Percentiles rank a stretch among this genome's conserved stretches.
Conservation (phyloP, 768 basidiomycete genomes). For the Hirschioporus abietinus region DNA sequence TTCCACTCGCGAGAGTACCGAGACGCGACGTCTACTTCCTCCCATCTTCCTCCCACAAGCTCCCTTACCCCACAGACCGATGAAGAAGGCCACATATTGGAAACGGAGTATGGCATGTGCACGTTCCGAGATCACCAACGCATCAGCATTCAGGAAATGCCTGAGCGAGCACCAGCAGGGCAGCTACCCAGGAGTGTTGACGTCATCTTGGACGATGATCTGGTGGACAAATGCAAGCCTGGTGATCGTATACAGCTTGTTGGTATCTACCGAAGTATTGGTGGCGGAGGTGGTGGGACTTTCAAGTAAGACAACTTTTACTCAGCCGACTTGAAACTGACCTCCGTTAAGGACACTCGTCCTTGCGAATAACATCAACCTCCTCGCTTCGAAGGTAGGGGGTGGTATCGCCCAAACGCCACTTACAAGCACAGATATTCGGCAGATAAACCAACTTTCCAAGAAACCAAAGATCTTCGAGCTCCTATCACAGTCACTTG, state of each 20-base stretch:
- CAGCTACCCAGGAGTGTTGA: constrained; percentile 96
- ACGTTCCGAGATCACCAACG: constrained; percentile 95
- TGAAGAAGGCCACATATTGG: constrained; percentile 79
- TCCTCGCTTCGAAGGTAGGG: constrained; percentile 90
- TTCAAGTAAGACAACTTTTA: constrained; percentile 66
- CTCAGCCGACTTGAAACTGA: constrained; percentile 13
- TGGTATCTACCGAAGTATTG: constrained; percentile 90
- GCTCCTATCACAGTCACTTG: constrained; percentile 89
- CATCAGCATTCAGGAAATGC: constrained; percentile 99
- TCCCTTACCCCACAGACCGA: constrained; percentile 88
- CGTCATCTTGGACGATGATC: constrained; percentile 91
- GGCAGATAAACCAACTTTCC: constrained; percentile 89
- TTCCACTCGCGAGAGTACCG: constrained; percentile 91
- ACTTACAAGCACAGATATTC: constrained; percentile 90
- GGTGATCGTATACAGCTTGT: constrained; percentile 97
- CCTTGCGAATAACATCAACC: constrained; percentile 91
- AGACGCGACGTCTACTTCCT: constrained; percentile 84
- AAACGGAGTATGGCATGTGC: constrained; percentile 90
- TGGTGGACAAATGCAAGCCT: constrained; percentile 96
- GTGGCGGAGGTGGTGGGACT: constrained; percentile 84
- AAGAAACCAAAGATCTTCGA: constrained; percentile 84
- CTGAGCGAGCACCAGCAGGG: constrained; percentile 95
- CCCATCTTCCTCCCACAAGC: constrained; percentile 80
- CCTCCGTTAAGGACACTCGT: constrained; percentile 68
- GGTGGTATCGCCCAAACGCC: constrained; percentile 92